Base-by-base conservation (phyloP, 306 rosid species). In the Biancaea sappan region DNA sequence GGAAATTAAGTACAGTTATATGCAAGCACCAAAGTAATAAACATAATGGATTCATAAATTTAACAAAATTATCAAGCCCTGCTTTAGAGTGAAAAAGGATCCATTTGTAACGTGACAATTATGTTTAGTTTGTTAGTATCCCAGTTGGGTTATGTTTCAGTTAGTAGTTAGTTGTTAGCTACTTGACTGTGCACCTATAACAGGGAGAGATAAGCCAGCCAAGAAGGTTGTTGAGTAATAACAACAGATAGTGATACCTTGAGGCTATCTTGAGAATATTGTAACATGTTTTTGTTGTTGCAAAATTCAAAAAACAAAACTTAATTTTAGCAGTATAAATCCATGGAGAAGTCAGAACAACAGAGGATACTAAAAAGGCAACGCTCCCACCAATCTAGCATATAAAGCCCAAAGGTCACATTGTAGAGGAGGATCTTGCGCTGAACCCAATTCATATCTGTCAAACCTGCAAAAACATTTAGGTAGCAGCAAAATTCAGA, bases 381-480 rank as follows among this genome's bases (percentile, higher is more conserved):
- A 58, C 95, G 96, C 86, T 94, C 98, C 98, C 97, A 94, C 95
- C 96, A 87, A 70, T 94, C 98, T 84, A 91, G 63, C 98, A 90
- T 94, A 78, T 78, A 94, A 61, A 94, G 92, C 53, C 99, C 99
- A 76, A 92, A 94, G n/a, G 96, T 94, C 57, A 92, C 99, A 75
- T 92, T 92, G 91, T 94, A 94, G 37, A 92, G 95, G 69, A 81
- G 85, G 79, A 91, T 80, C 88, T 90, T 90, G 63, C 93, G 94
- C 72, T 87, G 97, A 77, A 94, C 62, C 97, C 97, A 94, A 77
- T 94, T 94, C 96, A 92, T 90, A 35, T 77, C 77, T 73, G 71
- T 76, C 78, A 72, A 43, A 29, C 51, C 87, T 80, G 69, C 74
- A 80, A 18, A 52, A 29, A 18, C 26, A 19, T 47, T 7, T 8